Conservation (phyloP, 495 filamentous ascomycete species). For the Letharia lupina region DNA sequence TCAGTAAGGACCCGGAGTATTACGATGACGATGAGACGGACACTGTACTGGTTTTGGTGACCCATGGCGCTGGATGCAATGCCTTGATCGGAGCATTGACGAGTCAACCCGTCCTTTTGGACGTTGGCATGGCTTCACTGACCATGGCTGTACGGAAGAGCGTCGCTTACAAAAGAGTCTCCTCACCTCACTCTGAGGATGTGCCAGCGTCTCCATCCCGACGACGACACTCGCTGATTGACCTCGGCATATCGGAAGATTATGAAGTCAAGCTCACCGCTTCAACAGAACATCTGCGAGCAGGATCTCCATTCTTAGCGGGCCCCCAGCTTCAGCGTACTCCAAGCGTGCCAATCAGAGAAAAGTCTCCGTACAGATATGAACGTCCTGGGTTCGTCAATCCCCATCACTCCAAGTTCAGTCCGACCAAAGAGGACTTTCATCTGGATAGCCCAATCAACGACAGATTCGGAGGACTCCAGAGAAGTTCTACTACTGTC, state of each 20-base stretch:
- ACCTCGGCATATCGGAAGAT: conserved; percentile 42
- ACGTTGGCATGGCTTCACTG: conserved; percentile 81
- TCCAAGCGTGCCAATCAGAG: conserved; percentile 15
- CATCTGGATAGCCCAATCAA: conserved; percentile 2
- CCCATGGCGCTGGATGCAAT: conserved; percentile 97
- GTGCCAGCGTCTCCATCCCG: conserved; percentile 22
- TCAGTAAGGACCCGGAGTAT: conserved; percentile 16
- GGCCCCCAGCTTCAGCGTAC: conserved; percentile 5
- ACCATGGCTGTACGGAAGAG: conserved; percentile 78
- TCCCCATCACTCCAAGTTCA: conserved; percentile 8
- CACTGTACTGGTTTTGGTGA: conserved; percentile 80
- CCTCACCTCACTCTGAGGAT: conserved; percentile 24
- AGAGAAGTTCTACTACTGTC: conserved; percentile 14
- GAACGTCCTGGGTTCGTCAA: conserved; percentile 15
- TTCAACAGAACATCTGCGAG: conserved; percentile 71
- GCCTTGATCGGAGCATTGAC: conserved; percentile 87
- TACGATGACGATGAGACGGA: conserved; percentile 52
- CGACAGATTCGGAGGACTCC: conserved; percentile 4
- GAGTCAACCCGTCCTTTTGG: conserved; percentile 77
- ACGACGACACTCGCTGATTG: conserved; percentile 27
- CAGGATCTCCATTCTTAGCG: conserved; percentile 30
- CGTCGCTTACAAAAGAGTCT: conserved; percentile 26
- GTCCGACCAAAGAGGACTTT: conserved; percentile 5
- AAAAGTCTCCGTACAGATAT: conserved; percentile 22
- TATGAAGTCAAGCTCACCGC: conserved; percentile 73